phyloP scores from a whole-genome alignment of 768 basidiomycete species.

The Lentinula detonsa region DNA sequence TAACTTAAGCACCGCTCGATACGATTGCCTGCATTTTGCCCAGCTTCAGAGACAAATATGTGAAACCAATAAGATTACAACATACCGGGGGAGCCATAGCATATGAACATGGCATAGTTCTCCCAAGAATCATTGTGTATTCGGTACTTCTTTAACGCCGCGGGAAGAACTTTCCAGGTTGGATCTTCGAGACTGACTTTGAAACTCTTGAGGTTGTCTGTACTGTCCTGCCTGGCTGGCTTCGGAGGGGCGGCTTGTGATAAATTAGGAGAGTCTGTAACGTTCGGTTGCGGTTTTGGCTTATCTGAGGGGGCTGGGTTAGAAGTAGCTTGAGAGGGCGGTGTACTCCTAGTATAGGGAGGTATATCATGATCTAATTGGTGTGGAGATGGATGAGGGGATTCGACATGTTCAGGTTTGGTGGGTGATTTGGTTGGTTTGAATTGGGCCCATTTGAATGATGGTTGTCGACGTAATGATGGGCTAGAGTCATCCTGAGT shows the following conservation, averaged over 20 bases:
- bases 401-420: constrained; percentile 59
- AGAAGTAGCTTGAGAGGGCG: constrained; percentile 12
- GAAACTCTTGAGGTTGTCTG: constrained; percentile 85
- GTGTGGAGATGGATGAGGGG: constrained; percentile 76
- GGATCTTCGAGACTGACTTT: constrained; percentile 97
- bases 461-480: constrained; percentile 59
- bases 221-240: constrained; percentile 56
- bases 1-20: constrained; percentile 94
- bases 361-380: constrained; percentile 65
- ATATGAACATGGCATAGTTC: constrained; percentile 99
- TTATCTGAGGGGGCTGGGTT: constrained; percentile 22
- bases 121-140: constrained; percentile 99
- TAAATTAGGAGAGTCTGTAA: constrained; percentile 26
- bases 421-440: constrained; percentile 79
- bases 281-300: constrained; percentile 23
- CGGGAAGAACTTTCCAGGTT: constrained; percentile 97
- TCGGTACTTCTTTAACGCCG: constrained; percentile 97
- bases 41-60: background rate
- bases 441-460: constrained; percentile 87
- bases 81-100: constrained; percentile 88
- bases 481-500: constrained; percentile 35
- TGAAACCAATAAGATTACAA: constrained; percentile 4
- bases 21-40: constrained; percentile 47
- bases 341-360: constrained; percentile 27
- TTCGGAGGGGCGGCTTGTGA: constrained; percentile 29